Evolutionary conservation across 73 alveolate species (phyloP), one percentile per base, ranked within the genome.

Genomic region (Blepharisma stoltei): DNA sequence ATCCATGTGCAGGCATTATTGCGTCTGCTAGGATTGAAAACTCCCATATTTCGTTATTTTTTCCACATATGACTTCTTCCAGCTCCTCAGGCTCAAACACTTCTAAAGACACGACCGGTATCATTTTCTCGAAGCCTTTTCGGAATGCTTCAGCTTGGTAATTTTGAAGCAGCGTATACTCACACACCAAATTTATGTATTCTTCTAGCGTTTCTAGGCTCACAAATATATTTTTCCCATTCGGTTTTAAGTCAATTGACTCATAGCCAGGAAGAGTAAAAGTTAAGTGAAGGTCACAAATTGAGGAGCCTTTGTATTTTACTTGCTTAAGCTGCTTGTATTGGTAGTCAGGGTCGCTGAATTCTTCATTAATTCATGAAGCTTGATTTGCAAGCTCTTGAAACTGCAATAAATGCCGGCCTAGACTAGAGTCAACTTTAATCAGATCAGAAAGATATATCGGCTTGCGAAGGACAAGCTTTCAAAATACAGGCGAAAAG

Each of bases 191-290:
- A 66, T 86, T 88, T 0, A 93, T 68, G 79, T 93, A 93, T 82
- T 93, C 98, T 77, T 88, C 89, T 49, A 90, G 50, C 69, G 90
- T 91, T 27, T 84, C 83, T n/a, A 84, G 46, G 67, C 75, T 76
- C 54, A 93, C 91, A 49, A 79, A 84, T 55, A 75, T 89, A 50
- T 84, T 76, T 18, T 80, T 71, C 27, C 98, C 98, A 73, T 86
- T 77, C 53, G 76, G 77, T 54, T 70, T 86, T 47, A 93, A 60
- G 20, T 88, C 96, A 20, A 89, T 86, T 7, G 76, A 50, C 23
- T 86, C 95, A 76, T 86, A 68, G 6, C 97, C 98, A 27, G 98
- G 98, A 46, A 93, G 82, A 60, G 89, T 78, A 73, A 93, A 93
- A 55, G 77, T 71, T 7, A 93, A 77, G 82, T 86, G 88, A 53